Conservation (phyloP, 495 filamentous ascomycete genomes). For the Tuber borchii region DNA sequence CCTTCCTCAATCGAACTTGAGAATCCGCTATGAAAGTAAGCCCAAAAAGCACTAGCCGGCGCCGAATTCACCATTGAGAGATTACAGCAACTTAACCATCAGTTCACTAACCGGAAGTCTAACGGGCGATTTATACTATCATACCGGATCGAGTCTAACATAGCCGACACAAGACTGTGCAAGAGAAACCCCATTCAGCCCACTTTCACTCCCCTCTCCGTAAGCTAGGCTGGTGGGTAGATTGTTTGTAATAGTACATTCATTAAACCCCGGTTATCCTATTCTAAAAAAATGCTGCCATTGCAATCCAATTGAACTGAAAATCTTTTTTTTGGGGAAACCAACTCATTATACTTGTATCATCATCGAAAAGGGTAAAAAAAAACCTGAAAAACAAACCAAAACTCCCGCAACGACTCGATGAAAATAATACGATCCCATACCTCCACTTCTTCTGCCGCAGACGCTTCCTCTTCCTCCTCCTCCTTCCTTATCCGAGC, state of each 20-base stretch:
- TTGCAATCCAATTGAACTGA: background rate
- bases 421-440: background rate
- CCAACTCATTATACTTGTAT: background rate
- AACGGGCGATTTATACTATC: no score
- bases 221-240: background rate
- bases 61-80: no score
- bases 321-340: no score
- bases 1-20: no score
- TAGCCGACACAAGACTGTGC: no score
- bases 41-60: no score
- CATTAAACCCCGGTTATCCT: background rate
- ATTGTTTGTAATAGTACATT: background rate
- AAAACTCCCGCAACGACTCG: background rate
- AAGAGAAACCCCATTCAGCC: no score
- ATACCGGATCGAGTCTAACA: no score
- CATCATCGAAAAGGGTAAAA: background rate
- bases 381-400: background rate
- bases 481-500: constrained; percentile 28
- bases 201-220: no score
- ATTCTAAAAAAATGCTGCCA: background rate
- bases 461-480: constrained; percentile 10
- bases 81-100: no score
- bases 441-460: background rate
- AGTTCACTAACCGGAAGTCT: no score
- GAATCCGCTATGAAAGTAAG: no score